phyloP scores from a whole-genome alignment of 1,284 basidiomycete genomes.

The Ustilago lituana region DNA sequence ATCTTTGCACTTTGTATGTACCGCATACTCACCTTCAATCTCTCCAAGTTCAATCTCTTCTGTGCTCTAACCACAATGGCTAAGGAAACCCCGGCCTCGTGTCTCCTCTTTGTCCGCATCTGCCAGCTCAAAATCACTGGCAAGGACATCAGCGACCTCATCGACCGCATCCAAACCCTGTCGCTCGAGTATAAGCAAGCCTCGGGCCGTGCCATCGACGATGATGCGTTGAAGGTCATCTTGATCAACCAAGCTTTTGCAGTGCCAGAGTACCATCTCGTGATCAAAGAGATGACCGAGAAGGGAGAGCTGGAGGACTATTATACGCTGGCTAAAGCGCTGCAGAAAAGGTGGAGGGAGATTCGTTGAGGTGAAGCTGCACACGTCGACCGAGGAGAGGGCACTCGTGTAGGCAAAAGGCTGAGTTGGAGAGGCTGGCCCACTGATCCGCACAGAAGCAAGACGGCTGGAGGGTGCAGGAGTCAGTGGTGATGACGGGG shows the following conservation, averaged over 20 bases:
- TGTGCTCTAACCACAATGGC: too few relatives aligned
- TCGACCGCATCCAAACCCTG: constrained; percentile 21
- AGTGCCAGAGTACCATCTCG: constrained; percentile 19
- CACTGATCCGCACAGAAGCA: too few relatives aligned
- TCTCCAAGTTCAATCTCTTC: too few relatives aligned
- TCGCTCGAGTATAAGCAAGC: constrained; percentile 25
- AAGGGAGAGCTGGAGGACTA: constrained; percentile 11
- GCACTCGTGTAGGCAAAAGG: too few relatives aligned
- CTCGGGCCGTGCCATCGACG: constrained; percentile 17
- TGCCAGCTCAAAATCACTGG: constrained; percentile 21
- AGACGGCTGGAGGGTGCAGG: too few relatives aligned
- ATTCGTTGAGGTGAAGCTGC: too few relatives aligned
- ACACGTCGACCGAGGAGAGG: too few relatives aligned
- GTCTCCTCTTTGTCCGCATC: constrained; percentile 31
- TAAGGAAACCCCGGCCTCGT: constrained; percentile 16
- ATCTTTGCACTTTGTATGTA: too few relatives aligned
- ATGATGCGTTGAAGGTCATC: constrained; percentile 23
- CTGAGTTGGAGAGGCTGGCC: too few relatives aligned
- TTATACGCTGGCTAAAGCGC: constrained; percentile 18
- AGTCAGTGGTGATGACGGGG: too few relatives aligned
- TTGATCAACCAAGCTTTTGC: constrained; percentile 24
- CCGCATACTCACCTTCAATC: too few relatives aligned
- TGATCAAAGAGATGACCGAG: constrained; percentile 16
- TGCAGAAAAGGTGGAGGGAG: constrained; percentile 19
- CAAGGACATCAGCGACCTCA: constrained; percentile 29